Evolutionary conservation across 1,139 yeast species (phyloP), one percentile per base, ranked within the genome.

Genomic region (Wickerhamomyces sp.): DNA sequence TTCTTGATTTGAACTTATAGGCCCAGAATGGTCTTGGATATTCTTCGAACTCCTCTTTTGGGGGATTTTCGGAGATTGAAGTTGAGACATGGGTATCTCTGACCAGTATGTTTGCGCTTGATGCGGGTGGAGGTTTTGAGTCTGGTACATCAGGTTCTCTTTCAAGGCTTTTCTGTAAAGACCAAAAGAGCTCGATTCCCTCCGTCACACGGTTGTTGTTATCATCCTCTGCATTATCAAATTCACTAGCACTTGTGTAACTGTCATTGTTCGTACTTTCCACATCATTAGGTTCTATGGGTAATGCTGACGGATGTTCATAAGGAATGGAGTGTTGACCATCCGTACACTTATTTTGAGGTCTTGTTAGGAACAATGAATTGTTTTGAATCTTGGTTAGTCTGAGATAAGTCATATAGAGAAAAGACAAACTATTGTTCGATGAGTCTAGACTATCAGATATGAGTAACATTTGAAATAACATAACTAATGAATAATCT

Each of bases 391-490:
- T 13, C 9, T 8, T 39, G 30, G 11, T 11, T 5, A 47, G 29
- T n/a, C 33, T 42, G 18, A 34, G 7, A 10, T 36, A 41, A 14
- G 43, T 27, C 1, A 48, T 50, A 18, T 53, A 51, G 5, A 49
- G 26, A 29, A 46, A 51, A 11, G 51, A 49, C 27, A 51, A 36
- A 18, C 41, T 45, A 8, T 54, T 46, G 34, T 46, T 46, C 5
- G 47, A 43, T n/a, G 39, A 38, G 1, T 37, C 35, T 7, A 40
- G 29, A 4, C 32, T 26, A 34, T 52, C 55, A 6, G 56, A 42
- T 10, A 48, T 14, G 30, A 47, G 37, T 7, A 54, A 40, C 14
- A 41, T 26, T 27, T 52, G 56, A 36, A 45, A 51, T 10, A 54
- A 8, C 35, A 50, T 27, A 10, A 48, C 11, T 23, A 47, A 34